phyloP scores from a whole-genome alignment of 2,329 filamentous ascomycete species.

The Colletotrichum sp. region DNA sequence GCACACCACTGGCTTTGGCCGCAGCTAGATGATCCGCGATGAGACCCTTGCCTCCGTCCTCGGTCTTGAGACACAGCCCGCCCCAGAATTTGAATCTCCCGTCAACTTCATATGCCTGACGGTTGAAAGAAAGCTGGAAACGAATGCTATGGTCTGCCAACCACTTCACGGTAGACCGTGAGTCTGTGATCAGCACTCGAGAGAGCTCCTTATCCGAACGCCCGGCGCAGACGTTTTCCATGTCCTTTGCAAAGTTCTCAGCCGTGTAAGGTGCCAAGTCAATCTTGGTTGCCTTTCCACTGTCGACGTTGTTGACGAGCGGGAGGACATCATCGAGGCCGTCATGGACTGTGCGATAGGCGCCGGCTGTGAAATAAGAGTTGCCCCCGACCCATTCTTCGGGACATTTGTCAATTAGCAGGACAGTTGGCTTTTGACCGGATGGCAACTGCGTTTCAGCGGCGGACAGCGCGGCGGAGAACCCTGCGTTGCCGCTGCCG shows the following conservation, averaged over 20 bases:
- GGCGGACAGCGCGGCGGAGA: constrained; percentile 63
- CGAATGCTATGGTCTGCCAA: not conserved
- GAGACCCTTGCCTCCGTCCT: not conserved
- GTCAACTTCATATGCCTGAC: not conserved
- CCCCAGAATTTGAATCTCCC: not conserved
- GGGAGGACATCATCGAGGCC: not conserved
- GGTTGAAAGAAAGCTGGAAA: not conserved
- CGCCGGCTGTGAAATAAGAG: not conserved
- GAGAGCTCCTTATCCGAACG: not conserved
- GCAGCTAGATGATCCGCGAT: not conserved
- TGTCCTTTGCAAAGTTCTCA: not conserved
- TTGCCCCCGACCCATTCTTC: not conserved
- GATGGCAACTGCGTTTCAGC: not conserved
- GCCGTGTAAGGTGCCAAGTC: not conserved
- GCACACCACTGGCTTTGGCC: not conserved
- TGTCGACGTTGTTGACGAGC: not conserved
- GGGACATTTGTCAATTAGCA: not conserved
- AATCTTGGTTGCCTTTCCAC: not conserved
- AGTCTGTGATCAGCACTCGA: not conserved
- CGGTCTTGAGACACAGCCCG: not conserved
- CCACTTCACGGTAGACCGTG: not conserved
- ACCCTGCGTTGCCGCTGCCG: constrained; percentile 69
- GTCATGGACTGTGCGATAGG: not conserved
- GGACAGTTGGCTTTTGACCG: not conserved
- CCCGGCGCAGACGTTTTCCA: not conserved